Percentiles rank a stretch among this genome's conserved stretches.
phyloP scores from a whole-genome alignment of 495 filamentous ascomycete species.

The Lophiotrema nucula region DNA sequence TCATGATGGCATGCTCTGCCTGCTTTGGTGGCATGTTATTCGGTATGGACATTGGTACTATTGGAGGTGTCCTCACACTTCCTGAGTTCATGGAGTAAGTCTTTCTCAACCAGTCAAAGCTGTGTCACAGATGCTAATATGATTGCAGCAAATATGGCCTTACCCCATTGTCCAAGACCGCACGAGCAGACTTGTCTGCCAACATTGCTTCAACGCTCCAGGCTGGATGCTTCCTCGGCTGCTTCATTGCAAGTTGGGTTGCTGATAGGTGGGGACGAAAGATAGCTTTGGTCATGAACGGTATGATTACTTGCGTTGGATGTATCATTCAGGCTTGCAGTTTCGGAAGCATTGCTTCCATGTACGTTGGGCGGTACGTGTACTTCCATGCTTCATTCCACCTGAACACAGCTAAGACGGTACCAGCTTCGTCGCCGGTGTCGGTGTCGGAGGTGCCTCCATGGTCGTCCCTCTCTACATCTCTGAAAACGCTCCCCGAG shows the following conservation, averaged over 20 bases:
- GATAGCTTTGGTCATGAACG: conserved; percentile 34
- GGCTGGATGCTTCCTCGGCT: conserved; percentile 64
- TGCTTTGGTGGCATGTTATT: conserved; percentile 79
- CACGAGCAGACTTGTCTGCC: conserved; percentile 46
- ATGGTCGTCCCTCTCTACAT: conserved; percentile 63
- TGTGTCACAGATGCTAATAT: not conserved
- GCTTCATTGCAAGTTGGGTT: conserved; percentile 45
- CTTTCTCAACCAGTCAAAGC: not conserved
- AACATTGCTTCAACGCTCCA: conserved; percentile 67
- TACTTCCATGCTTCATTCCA: not conserved
- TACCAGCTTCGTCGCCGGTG: conserved; percentile 57
- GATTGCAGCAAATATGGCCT: conserved; percentile 50
- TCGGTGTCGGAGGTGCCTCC: conserved; percentile 64
- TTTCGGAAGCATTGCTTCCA: conserved; percentile 46
- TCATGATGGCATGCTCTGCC: conserved; percentile 65
- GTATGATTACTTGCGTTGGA: conserved; percentile 44
- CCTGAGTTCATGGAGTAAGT: conserved; percentile 47
- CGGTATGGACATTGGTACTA: conserved; percentile 64
- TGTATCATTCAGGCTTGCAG: conserved; percentile 39
- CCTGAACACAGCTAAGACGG: not conserved
- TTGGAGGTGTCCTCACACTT: conserved; percentile 62
- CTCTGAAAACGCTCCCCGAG: conserved; percentile 67
- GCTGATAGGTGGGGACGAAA: conserved; percentile 34
- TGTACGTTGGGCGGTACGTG: conserved; percentile 64
- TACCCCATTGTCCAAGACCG: conserved; percentile 25